These are phyloP conservation scores for Anaeramoeba ignava DNA, from an alignment of 78 protist species.

Conservation along the genomic window DNA sequence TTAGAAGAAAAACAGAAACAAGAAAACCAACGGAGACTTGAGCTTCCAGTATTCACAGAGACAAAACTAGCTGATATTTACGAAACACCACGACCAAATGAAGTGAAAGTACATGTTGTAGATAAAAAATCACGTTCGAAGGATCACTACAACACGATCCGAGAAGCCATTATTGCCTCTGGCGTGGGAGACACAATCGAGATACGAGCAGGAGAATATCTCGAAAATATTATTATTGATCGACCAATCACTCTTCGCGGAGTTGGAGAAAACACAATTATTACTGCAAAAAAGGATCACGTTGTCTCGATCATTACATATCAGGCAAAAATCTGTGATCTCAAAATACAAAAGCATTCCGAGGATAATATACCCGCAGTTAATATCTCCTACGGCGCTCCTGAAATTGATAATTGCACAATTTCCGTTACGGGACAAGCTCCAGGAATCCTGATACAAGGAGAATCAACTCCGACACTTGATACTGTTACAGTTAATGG, in stretches of 20 bases:
- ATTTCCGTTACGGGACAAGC: too few species aligned
- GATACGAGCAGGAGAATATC: not conserved
- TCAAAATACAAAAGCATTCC: too few species aligned
- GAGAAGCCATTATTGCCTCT: not conserved
- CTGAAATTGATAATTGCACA: too few species aligned
- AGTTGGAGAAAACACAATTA: too few species aligned
- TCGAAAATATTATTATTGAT: not conserved
- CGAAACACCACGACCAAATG: not conserved
- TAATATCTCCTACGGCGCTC: too few species aligned
- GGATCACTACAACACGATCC: not conserved
- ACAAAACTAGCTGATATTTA: not conserved
- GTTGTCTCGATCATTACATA: too few species aligned
- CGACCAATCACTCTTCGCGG: not conserved
- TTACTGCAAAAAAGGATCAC: too few species aligned
- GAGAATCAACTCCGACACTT: too few species aligned
- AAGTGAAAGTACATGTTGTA: not conserved
- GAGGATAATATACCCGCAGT: too few species aligned
- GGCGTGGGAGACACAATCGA: not conserved
- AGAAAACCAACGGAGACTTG: not conserved
- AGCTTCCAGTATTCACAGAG: not conserved
- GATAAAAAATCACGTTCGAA: not conserved
- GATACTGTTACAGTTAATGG: too few species aligned
- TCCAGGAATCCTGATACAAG: too few species aligned
- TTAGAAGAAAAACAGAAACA: not conserved
- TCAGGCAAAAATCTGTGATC: too few species aligned